A percentile compares a stretch with the other conserved stretches of the same genome.
phyloP scores from a whole-genome alignment of 2,329 filamentous ascomycete genomes.

The Aaosphaeria arxii region DNA sequence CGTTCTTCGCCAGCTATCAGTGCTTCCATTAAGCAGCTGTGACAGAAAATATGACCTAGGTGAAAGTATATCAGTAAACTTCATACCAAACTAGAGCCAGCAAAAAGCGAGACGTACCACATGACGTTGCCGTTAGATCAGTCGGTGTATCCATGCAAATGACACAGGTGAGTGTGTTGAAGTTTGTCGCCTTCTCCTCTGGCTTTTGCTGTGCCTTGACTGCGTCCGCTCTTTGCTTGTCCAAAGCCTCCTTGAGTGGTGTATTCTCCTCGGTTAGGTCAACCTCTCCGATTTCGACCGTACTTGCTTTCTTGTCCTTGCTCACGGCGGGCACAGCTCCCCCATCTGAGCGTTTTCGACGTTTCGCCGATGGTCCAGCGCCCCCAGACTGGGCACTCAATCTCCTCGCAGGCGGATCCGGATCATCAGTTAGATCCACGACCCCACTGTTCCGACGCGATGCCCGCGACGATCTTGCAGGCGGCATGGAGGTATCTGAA shows the following conservation, averaged over 20 bases:
- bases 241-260: constrained; percentile 43
- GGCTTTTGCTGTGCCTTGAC: constrained; percentile 44
- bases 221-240: constrained; percentile 54
- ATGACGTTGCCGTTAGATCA: constrained; percentile 58
- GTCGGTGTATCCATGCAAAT: constrained; percentile 63
- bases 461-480: too few relatives aligned
- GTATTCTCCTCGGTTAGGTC: constrained; percentile 47
- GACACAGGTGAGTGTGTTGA: constrained; percentile 56
- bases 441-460: too few relatives aligned
- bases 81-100: not conserved
- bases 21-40: constrained; percentile 61
- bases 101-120: constrained; percentile 47
- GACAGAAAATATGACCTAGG: constrained; percentile 62
- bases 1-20: constrained; percentile 55
- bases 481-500: not conserved
- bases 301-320: constrained; percentile 2
- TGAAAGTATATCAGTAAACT: not conserved
- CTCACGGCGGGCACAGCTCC: constrained; percentile 4
- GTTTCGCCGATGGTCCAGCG: constrained; percentile 31
- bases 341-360: constrained; percentile 19
- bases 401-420: constrained; percentile 11
- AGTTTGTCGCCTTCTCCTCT: constrained; percentile 38
- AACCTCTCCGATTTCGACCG: constrained; percentile 44
- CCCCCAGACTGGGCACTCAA: constrained; percentile 10
- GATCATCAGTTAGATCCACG: not conserved